phyloP scores from a whole-genome alignment of 495 filamentous ascomycete genomes.

The Cercophora newfieldiana region DNA sequence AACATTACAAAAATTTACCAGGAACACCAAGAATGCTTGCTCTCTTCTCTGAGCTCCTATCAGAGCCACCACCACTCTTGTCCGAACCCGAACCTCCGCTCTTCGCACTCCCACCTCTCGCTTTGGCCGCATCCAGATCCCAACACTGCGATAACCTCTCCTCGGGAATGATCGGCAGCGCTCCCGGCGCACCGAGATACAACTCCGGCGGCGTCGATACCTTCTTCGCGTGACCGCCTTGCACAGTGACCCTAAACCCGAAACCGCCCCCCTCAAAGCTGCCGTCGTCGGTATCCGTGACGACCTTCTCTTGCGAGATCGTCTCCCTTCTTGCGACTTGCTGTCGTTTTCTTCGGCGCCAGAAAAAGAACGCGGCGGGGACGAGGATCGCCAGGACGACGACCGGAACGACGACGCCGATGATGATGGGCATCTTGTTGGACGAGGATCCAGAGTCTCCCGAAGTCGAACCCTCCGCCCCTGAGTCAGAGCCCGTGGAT shows the following conservation, averaged over 20 bases:
- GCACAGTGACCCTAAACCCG: background rate
- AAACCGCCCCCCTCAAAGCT: background rate
- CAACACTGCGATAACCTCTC: background rate
- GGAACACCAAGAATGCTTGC: background rate
- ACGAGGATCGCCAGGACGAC: conserved; percentile 9
- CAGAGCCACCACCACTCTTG: too few relatives aligned
- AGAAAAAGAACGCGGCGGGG: background rate
- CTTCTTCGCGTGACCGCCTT: background rate
- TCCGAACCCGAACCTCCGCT: background rate
- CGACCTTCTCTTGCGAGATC: background rate
- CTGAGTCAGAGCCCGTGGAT: background rate
- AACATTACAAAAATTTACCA: background rate
- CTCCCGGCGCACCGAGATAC: background rate
- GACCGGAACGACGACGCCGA: conserved; percentile 16
- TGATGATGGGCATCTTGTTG: conserved; percentile 12
- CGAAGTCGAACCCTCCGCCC: background rate
- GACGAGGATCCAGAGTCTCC: background rate
- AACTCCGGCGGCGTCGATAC: background rate
- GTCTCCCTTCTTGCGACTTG: background rate
- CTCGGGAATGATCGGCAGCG: background rate
- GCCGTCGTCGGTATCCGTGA: background rate
- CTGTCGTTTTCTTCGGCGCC: background rate
- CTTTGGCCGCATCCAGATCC: background rate
- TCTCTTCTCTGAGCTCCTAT: too few relatives aligned
- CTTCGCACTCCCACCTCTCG: background rate